Evolutionary conservation across 371 early-diverging fungal species (phyloP), one percentile per base, ranked within the genome.

Genomic region (Mucor plumbeus): DNA sequence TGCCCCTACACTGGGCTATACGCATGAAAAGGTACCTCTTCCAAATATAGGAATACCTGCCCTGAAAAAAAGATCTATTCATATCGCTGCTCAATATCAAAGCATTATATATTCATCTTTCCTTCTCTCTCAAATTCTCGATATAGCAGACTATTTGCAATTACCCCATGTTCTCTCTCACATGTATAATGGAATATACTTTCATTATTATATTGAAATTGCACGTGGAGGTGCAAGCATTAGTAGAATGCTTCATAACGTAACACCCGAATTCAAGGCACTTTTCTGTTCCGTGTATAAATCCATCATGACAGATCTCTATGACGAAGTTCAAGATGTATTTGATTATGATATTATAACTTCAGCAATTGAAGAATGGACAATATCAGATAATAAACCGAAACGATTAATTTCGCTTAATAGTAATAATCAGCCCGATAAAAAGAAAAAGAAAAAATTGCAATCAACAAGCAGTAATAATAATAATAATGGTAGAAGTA

Each of bases 21-120:
- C 63, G 34, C 44, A 41, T 8, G 59, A 69, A 15, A 66, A 9
- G 39, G 48, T 44, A 14, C 13, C 54, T n/a, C 15, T 44, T 48
- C 47, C 44, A 40, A 36, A 11, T 15, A 17, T 33, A 33, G 67
- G 66, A 10, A 48, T 31, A 15, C 78, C 76, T 34, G 58, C 69
- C 19, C 65, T 80, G 58, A 78, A 72, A 55, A 76, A 71, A 38
- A 60, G 74, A 21, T 56, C 71, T 3, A 34, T 80, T 41, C 80
- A 83, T 63, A 48, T 83, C 9, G 61, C 80, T 15, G 70, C 83
- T 7, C 80, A 83, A 50, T 75, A 59, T 21, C 83, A 83, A 36
- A 67, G 65, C 35, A 62, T 74, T 14, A 17, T 83, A 1, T 72
- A 71, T 34, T 72, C 74, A 50, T 78, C 80, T 0, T 71, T 77